These are phyloP conservation scores for Suillus plorans DNA, from an alignment of 768 basidiomycete species.

Conservation along the genomic window DNA sequence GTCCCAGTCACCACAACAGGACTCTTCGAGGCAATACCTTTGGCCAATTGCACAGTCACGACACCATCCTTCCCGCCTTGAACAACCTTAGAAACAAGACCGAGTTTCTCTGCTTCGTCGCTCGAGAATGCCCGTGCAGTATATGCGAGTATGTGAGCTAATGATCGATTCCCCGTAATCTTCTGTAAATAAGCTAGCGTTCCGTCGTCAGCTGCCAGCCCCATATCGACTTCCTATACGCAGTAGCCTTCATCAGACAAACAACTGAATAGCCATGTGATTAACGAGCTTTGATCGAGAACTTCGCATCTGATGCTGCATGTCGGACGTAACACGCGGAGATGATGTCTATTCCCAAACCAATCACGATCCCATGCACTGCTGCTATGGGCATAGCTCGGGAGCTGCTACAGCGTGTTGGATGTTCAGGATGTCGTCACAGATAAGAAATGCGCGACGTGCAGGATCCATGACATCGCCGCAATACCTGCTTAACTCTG, in stretches of 20 bases:
- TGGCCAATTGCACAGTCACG: slow-evolving; percentile 61
- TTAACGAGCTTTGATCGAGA: slow-evolving; percentile 68
- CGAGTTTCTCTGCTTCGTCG: slow-evolving; percentile 63
- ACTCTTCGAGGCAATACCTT: slow-evolving; percentile 68
- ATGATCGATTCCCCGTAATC: slow-evolving; percentile 70
- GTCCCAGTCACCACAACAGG: slow-evolving; percentile 77
- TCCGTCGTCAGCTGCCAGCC: slow-evolving; percentile 86
- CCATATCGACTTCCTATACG: slow-evolving; percentile 78
- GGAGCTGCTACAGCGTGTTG: slow-evolving; percentile 72
- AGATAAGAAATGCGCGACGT: slow-evolving; percentile 48
- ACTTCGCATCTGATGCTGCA: slow-evolving; percentile 58
- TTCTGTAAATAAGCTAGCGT: slow-evolving; percentile 82
- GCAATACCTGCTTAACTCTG: slow-evolving; percentile 31
- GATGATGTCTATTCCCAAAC: slow-evolving; percentile 74
- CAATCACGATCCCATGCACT: slow-evolving; percentile 71
- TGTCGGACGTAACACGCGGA: slow-evolving; percentile 77
- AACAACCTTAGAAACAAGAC: slow-evolving; percentile 74
- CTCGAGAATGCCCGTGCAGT: slow-evolving; percentile 70
- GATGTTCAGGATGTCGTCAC: slow-evolving; percentile 53
- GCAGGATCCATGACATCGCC: slow-evolving; percentile 43
- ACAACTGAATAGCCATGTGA: not conserved
- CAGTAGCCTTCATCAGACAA: slow-evolving; percentile 1
- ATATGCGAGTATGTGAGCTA: slow-evolving; percentile 73
- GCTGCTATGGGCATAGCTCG: slow-evolving; percentile 73
- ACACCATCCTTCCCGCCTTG: slow-evolving; percentile 67